These are phyloP conservation scores for Jacaranda copaia DNA, from an alignment of 257 asterid species.

Conservation along the genomic window DNA sequence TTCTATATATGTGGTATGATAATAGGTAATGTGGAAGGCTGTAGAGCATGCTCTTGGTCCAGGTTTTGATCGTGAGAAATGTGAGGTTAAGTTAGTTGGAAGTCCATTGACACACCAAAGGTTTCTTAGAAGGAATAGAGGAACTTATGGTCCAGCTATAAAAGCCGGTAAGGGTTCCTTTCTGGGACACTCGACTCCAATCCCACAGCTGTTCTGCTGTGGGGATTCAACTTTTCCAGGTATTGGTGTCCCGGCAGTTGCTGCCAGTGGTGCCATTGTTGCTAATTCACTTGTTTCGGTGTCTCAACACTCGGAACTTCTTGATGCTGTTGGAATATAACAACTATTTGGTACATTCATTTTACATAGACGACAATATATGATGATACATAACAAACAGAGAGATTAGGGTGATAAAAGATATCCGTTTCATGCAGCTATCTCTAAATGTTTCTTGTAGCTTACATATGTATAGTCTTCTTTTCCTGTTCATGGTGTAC, in stretches of 20 bases:
- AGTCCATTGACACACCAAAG: conserved; percentile 89
- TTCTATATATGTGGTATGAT: too few relatives aligned
- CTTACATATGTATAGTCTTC: too few relatives aligned
- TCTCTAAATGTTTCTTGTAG: too few relatives aligned
- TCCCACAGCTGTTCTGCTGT: conserved; percentile 75
- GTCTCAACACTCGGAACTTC: conserved; percentile 82
- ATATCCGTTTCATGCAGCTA: too few relatives aligned
- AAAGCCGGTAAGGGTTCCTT: conserved; percentile 80
- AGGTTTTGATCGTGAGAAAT: conserved; percentile 72
- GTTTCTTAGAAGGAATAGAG: conserved; percentile 80
- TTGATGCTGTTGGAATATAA: conserved; percentile 87
- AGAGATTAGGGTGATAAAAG: neutral
- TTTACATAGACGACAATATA: too few relatives aligned
- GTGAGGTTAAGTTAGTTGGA: conserved; percentile 91
- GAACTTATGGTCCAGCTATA: conserved; percentile 96
- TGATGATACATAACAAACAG: neutral
- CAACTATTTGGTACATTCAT: neutral
- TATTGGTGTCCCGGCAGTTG: conserved; percentile 97
- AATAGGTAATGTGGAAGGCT: conserved; percentile 91
- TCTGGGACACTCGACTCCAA: conserved; percentile 86
- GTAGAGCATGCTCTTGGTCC: conserved; percentile 91
- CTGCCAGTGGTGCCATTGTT: conserved; percentile 98
- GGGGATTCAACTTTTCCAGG: conserved; percentile 99
- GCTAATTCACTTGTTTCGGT: conserved; percentile 93
- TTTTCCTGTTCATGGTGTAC: too few relatives aligned